A percentile compares a stretch with the other conserved stretches of the same genome.
These are phyloP conservation scores for Penicillium flavigenum DNA, from an alignment of 495 filamentous ascomycete genomes.

Conservation along the genomic window DNA sequence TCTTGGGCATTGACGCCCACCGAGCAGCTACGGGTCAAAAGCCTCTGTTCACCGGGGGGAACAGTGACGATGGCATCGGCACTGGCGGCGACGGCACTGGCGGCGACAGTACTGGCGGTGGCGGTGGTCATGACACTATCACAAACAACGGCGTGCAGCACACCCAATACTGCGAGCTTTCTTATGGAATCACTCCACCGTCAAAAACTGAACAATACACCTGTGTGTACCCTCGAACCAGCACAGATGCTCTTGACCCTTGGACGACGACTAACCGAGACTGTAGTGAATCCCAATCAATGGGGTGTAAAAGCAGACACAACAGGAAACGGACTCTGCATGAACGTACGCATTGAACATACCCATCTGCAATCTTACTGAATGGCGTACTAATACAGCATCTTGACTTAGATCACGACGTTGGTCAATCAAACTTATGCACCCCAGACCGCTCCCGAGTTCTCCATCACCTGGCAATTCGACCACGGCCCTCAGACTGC, in stretches of 20 bases:
- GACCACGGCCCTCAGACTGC: constrained; percentile 19
- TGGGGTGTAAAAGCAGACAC: constrained; percentile 27
- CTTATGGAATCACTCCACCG: constrained; percentile 28
- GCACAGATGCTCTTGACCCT: background rate
- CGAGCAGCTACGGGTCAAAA: constrained; percentile 30
- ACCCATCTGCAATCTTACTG: background rate
- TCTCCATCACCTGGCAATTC: constrained; percentile 41
- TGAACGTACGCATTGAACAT: constrained; percentile 28
- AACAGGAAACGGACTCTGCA: constrained; percentile 21
- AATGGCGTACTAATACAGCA: constrained; percentile 1
- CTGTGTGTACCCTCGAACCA: constrained; percentile 19
- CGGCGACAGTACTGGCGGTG: constrained; percentile 7
- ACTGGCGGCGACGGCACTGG: constrained; percentile 1
- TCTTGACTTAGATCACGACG: constrained; percentile 30
- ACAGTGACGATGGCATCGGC: constrained; percentile 1
- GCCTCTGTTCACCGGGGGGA: constrained; percentile 26
- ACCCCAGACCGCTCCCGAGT: constrained; percentile 36
- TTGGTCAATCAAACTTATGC: constrained; percentile 38
- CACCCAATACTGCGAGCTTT: constrained; percentile 24
- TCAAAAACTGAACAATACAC: constrained; percentile 25
- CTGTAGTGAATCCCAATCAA: constrained; percentile 36
- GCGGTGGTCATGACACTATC: constrained; percentile 6
- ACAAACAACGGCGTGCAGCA: constrained; percentile 19
- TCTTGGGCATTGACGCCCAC: constrained; percentile 42
- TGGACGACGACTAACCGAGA: constrained; percentile 8